These are phyloP conservation scores for Rugosomyces carneus DNA, from an alignment of 1,284 basidiomycete genomes.

Conservation along the genomic window DNA sequence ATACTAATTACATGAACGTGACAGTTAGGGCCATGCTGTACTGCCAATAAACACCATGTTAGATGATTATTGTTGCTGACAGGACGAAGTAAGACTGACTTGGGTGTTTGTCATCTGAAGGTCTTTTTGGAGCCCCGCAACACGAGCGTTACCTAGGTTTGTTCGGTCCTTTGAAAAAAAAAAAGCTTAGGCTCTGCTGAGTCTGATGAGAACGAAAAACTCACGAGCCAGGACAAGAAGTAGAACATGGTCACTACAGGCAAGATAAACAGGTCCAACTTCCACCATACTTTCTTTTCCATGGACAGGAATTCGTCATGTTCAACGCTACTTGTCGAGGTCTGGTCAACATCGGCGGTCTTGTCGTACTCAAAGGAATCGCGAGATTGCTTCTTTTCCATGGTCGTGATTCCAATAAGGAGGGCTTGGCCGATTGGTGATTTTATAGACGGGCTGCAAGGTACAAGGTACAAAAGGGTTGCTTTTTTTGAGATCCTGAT, in stretches of 20 bases:
- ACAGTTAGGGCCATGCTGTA: constrained; percentile 50
- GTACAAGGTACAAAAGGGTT: constrained; percentile 9
- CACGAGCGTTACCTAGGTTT: constrained; percentile 53
- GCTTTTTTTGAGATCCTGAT: background rate
- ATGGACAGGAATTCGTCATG: constrained; percentile 18
- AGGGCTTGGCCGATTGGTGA: background rate
- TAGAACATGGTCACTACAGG: constrained; percentile 41
- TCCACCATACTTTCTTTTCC: constrained; percentile 37
- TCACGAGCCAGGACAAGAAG: constrained; percentile 43
- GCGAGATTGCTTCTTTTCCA: constrained; percentile 12
- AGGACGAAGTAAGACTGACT: background rate
- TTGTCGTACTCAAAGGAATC: constrained; percentile 11
- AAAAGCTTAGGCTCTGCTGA: background rate
- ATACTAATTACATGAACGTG: constrained; percentile 31
- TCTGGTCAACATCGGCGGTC: constrained; percentile 6
- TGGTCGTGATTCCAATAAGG: background rate
- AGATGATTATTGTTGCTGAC: background rate
- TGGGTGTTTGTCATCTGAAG: constrained; percentile 44
- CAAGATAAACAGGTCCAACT: constrained; percentile 42
- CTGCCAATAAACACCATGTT: background rate
- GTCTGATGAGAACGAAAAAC: constrained; percentile 14
- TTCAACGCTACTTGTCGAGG: background rate
- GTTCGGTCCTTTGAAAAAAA: constrained; percentile 31
- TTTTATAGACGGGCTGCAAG: constrained; percentile 3
- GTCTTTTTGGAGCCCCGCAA: constrained; percentile 51